Base-by-base conservation (phyloP, 2,329 filamentous ascomycete species). In the Microcera coccophila region DNA sequence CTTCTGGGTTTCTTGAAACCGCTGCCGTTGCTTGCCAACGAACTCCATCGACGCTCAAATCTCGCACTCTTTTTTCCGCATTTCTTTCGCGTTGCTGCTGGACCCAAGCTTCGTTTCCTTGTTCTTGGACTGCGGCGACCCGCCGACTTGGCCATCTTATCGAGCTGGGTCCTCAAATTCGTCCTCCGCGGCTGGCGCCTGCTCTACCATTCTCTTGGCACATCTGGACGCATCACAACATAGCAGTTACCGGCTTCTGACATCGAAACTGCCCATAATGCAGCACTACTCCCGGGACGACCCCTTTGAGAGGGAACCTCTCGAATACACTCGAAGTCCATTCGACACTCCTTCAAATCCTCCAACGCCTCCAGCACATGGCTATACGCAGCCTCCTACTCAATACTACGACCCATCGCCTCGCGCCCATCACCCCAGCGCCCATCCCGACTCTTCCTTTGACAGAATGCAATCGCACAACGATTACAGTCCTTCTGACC, bases 241-340 rank as follows among this genome's bases (percentile, higher is more conserved):
- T 18, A 7, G 20, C 15, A 5, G 33, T 15, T 18, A 18, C 33
- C 33, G 18, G 5, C 33, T 36, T 15, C 18, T 10, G 18, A 9
- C 18, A 18, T 9, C 9, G 12, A 5, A 10, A 19, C 33, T 10
- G 22, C 11, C n/a, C 53, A 44, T 39, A 49, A 68, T 68, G 65
- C 56, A 61, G 52, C 57, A 59, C 44, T 61, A 64, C 56, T 18
- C 33, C 15, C 48, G 46, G 16, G 50, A 57, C 37, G 61, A 65
- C 45, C 58, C 58, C 22, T 62, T 61, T 47, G 65, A 68, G 57
- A 62, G 62, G 52, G 61, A 66, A 29, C 62, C 62, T 42, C 59
- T 67, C 36, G 64, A 63, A 32, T 53, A 52, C 38, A 45, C 50
- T 34, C 49, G 55, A 43, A 48, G 47, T 32, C 42, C 37, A 28